Evolutionary conservation across 1,284 basidiomycete species (phyloP).

Genomic region (Ustilago sp.): DNA sequence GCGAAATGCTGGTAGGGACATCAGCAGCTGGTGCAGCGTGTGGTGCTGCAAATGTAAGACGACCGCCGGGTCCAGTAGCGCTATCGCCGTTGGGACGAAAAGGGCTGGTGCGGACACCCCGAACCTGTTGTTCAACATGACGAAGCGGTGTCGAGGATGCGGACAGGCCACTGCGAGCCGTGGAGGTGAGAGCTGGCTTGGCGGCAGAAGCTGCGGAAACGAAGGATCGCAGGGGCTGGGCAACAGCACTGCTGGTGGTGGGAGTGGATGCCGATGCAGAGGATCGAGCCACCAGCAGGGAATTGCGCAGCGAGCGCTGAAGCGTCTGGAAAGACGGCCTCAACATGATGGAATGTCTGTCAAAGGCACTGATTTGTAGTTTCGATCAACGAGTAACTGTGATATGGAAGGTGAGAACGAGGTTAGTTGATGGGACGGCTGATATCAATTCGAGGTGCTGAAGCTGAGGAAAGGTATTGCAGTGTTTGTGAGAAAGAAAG

Average conservation of each 20-base stretch:
- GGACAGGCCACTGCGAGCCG: slow-evolving; percentile 1
- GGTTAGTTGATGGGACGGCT: background rate
- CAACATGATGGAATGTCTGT: slow-evolving; percentile 18
- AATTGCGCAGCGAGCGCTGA: slow-evolving; percentile 43
- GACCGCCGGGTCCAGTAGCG: slow-evolving; percentile 17
- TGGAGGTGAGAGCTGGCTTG: slow-evolving; percentile 16
- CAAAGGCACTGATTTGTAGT: background rate
- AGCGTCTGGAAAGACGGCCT: slow-evolving; percentile 52
- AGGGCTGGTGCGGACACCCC: slow-evolving; percentile 47
- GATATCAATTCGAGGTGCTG: background rate
- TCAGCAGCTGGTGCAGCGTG: slow-evolving; percentile 54
- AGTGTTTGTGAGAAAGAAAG: background rate
- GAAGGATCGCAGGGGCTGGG: slow-evolving; percentile 36
- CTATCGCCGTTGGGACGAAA: slow-evolving; percentile 43
- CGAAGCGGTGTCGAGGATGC: slow-evolving; percentile 18
- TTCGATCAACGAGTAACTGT: background rate
- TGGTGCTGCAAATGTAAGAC: slow-evolving; percentile 50
- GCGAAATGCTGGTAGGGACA: slow-evolving; percentile 56
- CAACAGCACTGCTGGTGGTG: slow-evolving; percentile 29
- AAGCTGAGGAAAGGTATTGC: slow-evolving; percentile 5
- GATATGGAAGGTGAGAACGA: background rate
- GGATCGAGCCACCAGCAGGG: slow-evolving; percentile 49
- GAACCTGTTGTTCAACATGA: slow-evolving; percentile 43
- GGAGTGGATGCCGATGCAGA: slow-evolving; percentile 20
- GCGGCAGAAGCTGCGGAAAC: slow-evolving; percentile 14